Evolutionary conservation across 116 monocot genomes (phyloP).

Genomic region (Posidonia oceanica): DNA sequence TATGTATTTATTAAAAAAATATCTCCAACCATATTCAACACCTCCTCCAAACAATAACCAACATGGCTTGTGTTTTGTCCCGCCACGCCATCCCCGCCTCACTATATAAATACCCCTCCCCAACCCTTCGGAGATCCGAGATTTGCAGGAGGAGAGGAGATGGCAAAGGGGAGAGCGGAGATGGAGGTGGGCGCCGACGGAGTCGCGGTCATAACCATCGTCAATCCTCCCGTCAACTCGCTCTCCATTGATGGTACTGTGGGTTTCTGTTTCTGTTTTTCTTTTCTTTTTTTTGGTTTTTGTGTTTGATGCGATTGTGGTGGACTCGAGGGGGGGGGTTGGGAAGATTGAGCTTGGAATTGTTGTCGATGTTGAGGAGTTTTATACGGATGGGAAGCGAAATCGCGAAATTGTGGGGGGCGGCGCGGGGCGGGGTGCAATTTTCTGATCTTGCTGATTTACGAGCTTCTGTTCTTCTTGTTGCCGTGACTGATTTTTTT

Average conservation of each 20-base stretch:
- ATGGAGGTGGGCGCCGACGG: slow-evolving; percentile 82
- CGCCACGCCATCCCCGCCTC: background rate
- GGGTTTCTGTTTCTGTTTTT: background rate
- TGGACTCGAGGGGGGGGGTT: background rate
- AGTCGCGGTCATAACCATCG: slow-evolving; percentile 77
- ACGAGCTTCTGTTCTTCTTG: too few species aligned
- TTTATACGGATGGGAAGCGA: too few species aligned
- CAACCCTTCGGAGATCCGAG: background rate
- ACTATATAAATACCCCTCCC: background rate
- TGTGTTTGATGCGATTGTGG: background rate
- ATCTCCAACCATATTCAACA: too few species aligned
- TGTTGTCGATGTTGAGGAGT: too few species aligned
- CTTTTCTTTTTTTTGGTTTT: background rate
- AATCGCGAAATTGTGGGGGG: too few species aligned
- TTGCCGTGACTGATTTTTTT: too few species aligned
- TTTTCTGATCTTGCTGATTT: too few species aligned
- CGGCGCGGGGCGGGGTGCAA: too few species aligned
- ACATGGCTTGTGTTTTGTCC: background rate
- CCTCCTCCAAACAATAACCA: too few species aligned
- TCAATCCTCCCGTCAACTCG: slow-evolving; percentile 87
- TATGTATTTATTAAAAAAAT: too few species aligned
- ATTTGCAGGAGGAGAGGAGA: slow-evolving; percentile 10
- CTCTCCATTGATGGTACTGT: slow-evolving; percentile 74
- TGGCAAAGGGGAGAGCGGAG: slow-evolving; percentile 60
- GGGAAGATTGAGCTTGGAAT: too few species aligned